Evolutionary conservation across 176 grass and related monocot genomes (phyloP).

Genomic region (Hsuehochloa calcarea): DNA sequence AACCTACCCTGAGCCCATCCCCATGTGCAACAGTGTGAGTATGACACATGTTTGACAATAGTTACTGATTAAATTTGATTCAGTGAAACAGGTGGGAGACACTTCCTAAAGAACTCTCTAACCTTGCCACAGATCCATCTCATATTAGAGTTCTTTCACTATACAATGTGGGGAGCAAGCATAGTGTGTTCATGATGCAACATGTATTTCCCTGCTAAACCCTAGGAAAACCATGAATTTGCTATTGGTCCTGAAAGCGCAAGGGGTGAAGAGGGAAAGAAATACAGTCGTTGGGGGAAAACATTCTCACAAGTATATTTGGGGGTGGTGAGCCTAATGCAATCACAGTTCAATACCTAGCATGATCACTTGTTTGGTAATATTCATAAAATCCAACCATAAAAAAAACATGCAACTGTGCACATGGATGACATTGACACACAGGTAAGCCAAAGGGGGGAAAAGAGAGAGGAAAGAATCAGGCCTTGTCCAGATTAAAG

Average conservation of each 20-base stretch:
- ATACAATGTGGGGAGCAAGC: not conserved
- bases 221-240: slow-evolving; percentile 2
- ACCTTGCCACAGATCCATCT: not conserved
- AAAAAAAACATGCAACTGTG: not conserved
- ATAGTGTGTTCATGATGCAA: not conserved
- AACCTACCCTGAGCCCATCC: not conserved
- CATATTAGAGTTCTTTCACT: slow-evolving; percentile 3
- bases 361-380: not conserved
- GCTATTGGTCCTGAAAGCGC: not conserved
- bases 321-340: not conserved
- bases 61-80: slow-evolving; percentile 3
- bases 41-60: not conserved
- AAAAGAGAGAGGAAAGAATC: not conserved
- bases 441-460: not conserved
- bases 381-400: not conserved
- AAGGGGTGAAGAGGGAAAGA: not conserved
- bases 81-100: not conserved
- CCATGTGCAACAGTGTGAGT: not conserved
- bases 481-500: not conserved
- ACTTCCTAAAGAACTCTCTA: not conserved
- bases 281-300: not conserved
- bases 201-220: not conserved
- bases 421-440: not conserved
- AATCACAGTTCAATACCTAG: not conserved
- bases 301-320: not conserved